A percentile compares a stretch with the other conserved stretches of the same genome.
phyloP scores from a whole-genome alignment of 2,329 filamentous ascomycete genomes.

The Pseudogymnoascus sp. region DNA sequence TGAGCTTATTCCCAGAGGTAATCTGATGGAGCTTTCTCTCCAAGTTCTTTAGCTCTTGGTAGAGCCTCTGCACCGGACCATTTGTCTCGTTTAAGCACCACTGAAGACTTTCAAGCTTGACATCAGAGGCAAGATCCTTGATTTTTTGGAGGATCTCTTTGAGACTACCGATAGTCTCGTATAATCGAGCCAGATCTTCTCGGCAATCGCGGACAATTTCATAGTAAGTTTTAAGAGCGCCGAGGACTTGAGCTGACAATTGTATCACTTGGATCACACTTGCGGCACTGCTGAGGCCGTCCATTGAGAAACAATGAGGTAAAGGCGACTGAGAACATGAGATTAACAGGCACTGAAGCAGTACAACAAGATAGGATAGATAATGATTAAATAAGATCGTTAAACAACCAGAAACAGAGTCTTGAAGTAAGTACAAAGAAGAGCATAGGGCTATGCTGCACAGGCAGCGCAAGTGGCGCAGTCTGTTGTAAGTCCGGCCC shows the following conservation, averaged over 20 bases:
- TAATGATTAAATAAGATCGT: background rate
- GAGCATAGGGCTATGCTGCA: no score
- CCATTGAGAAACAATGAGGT: slow-evolving; percentile 10
- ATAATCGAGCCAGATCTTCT: slow-evolving; percentile 15
- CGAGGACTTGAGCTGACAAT: slow-evolving; percentile 10
- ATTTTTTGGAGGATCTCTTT: slow-evolving; percentile 10
- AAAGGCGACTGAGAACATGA: background rate
- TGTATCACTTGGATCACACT: slow-evolving; percentile 15
- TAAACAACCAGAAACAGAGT: no score
- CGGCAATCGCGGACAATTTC: slow-evolving; percentile 15
- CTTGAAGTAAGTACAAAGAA: no score
- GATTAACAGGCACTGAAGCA: background rate
- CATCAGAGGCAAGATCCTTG: background rate
- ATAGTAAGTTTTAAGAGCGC: slow-evolving; percentile 14
- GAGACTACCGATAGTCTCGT: slow-evolving; percentile 11
- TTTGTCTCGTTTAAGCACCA: background rate
- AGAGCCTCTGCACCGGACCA: background rate
- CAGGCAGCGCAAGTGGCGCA: no score
- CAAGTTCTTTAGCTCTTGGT: background rate
- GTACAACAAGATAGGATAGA: background rate
- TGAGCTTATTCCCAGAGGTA: background rate
- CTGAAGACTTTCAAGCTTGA: background rate
- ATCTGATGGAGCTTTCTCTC: background rate
- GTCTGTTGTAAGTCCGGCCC: no score
- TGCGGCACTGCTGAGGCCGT: slow-evolving; percentile 13